Conservation (phyloP, 768 basidiomycete genomes). For the Jaapia argillacea region DNA sequence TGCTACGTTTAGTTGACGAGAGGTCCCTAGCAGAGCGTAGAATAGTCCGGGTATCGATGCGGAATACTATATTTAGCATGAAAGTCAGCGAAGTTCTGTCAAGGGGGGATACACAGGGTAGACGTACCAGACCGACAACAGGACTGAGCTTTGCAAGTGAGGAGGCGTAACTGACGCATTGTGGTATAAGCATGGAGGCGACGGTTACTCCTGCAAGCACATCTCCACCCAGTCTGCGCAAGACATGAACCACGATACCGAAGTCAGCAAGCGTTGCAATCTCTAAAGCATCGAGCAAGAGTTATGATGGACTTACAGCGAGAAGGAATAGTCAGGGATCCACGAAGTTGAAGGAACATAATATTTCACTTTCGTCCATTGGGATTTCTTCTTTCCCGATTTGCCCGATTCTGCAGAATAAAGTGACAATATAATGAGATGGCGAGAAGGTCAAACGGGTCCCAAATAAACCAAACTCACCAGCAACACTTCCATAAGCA, state of each 20-base stretch:
- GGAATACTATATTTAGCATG: constrained; percentile 45
- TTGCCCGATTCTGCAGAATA: neutral
- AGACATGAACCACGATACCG: constrained; percentile 21
- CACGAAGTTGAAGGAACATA: constrained; percentile 72
- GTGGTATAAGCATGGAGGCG: constrained; percentile 75
- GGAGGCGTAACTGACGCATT: constrained; percentile 87
- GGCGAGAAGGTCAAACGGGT: too few species aligned
- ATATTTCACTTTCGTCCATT: constrained; percentile 48
- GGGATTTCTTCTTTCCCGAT: constrained; percentile 1
- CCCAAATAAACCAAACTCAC: too few species aligned
- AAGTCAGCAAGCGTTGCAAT: too few species aligned
- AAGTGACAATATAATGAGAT: too few species aligned
- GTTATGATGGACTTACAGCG: constrained; percentile 37
- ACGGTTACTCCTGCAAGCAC: constrained; percentile 82
- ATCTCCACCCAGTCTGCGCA: constrained; percentile 49
- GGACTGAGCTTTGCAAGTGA: constrained; percentile 82
- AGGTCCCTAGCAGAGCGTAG: constrained; percentile 87
- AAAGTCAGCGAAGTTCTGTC: neutral
- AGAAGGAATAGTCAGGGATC: constrained; percentile 69
- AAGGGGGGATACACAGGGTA: neutral
- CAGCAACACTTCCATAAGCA: too few species aligned
- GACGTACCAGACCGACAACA: constrained; percentile 70
- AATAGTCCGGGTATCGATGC: constrained; percentile 82
- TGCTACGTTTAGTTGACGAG: constrained; percentile 70
- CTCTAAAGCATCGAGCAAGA: neutral